Evolutionary conservation across 805 yeast species (phyloP).

Genomic region (Candida orba): DNA sequence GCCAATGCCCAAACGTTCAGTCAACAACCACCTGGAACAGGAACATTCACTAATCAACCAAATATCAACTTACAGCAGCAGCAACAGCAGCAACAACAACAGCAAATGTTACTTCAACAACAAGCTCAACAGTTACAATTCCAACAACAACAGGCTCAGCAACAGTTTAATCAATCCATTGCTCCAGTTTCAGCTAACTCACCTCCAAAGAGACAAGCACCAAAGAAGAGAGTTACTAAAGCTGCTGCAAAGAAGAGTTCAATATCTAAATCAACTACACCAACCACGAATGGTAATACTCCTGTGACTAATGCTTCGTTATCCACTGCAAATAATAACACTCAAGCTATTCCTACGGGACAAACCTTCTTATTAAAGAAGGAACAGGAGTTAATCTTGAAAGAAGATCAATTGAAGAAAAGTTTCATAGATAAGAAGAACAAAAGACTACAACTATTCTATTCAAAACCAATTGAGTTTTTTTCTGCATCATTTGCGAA

Average conservation of each 20-base stretch:
- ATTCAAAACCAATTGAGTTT: conserved; percentile 17
- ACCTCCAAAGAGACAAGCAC: conserved; percentile 3
- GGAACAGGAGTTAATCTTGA: conserved; percentile 19
- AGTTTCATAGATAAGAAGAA: conserved; percentile 14
- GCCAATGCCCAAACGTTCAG: conserved; percentile 1
- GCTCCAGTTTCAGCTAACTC: not conserved
- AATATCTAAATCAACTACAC: conserved; percentile 2
- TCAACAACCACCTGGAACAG: conserved; percentile 5
- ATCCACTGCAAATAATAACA: not conserved
- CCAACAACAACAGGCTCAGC: not conserved
- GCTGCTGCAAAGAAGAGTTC: conserved; percentile 14
- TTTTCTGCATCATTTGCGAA: conserved; percentile 23
- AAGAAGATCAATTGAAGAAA: conserved; percentile 14
- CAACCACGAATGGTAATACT: conserved; percentile 2
- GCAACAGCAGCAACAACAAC: conserved; percentile 3
- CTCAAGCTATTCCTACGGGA: conserved; percentile 2
- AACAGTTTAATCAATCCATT: conserved; percentile 3
- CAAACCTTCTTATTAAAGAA: conserved; percentile 15
- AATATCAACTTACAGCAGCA: conserved; percentile 1
- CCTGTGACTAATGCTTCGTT: not conserved
- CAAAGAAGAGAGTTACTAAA: conserved; percentile 9
- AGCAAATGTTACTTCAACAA: not conserved
- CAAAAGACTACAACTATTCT: conserved; percentile 20
- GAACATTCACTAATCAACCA: conserved; percentile 1
- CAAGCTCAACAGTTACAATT: not conserved